phyloP scores from a whole-genome alignment of 331 rosid genomes.

The Arachis monticola region DNA sequence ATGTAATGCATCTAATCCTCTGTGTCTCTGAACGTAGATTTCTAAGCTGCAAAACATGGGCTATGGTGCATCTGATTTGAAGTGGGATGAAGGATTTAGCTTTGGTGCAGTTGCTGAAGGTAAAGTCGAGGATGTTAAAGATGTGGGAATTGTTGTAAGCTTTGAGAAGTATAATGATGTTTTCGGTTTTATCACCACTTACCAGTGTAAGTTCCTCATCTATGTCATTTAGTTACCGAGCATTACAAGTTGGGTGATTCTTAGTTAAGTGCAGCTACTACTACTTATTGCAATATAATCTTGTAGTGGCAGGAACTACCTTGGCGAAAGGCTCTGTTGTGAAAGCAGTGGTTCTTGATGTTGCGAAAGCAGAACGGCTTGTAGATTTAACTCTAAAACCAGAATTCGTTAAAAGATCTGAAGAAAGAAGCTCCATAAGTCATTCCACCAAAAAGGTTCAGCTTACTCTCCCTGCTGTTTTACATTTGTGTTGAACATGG shows the following conservation, averaged over 20 bases:
- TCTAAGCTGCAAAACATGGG: slow-evolving; percentile 58
- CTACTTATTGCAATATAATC: slow-evolving; percentile 24
- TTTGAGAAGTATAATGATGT: slow-evolving; percentile 78
- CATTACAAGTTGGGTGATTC: slow-evolving; percentile 11
- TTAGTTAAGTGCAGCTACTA: slow-evolving; percentile 18
- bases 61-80: slow-evolving; percentile 53
- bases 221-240: slow-evolving; percentile 3
- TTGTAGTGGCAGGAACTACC: slow-evolving; percentile 62
- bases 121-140: slow-evolving; percentile 75
- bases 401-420: slow-evolving; percentile 55
- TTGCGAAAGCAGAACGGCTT: slow-evolving; percentile 69
- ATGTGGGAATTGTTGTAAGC: slow-evolving; percentile 70
- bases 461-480: slow-evolving; percentile 12
- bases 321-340: slow-evolving; percentile 68
- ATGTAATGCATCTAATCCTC: slow-evolving; percentile 21
- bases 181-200: slow-evolving; percentile 74
- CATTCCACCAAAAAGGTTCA: slow-evolving; percentile 70
- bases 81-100: slow-evolving; percentile 68
- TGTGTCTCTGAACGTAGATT: slow-evolving; percentile 57
- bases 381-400: slow-evolving; percentile 81
- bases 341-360: slow-evolving; percentile 86
- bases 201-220: slow-evolving; percentile 66
- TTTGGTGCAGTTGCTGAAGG: slow-evolving; percentile 70
- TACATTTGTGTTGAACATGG: slow-evolving; percentile 5
- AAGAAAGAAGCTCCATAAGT: slow-evolving; percentile 53